phyloP scores from a whole-genome alignment of 1,284 basidiomycete species.

The Tremellales sp. region DNA sequence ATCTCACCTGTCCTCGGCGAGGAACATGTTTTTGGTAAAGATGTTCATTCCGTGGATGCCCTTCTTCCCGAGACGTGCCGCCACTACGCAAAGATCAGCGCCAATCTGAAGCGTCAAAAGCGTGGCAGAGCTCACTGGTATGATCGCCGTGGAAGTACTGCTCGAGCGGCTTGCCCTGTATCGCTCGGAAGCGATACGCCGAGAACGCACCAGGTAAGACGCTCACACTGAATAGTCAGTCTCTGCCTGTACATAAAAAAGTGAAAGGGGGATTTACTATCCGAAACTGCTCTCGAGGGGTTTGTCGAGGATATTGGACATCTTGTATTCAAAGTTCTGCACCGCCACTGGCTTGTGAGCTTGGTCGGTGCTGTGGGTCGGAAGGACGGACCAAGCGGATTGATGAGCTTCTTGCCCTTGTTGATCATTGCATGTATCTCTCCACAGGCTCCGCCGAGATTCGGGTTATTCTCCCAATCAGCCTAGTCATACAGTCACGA shows the following conservation, averaged over 20 bases:
- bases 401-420: constrained; percentile 84
- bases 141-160: constrained; percentile 99
- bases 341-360: constrained; percentile 58
- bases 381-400: constrained; percentile 61
- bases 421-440: constrained; percentile 95
- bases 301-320: constrained; percentile 86
- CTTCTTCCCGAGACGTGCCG: constrained; percentile 85
- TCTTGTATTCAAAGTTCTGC: constrained; percentile 98
- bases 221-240: constrained; percentile 56
- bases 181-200: constrained; percentile 86
- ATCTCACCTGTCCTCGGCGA: constrained; percentile 75
- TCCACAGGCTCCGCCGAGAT: constrained; percentile 78
- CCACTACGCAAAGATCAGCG: constrained; percentile 51
- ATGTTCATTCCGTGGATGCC: constrained; percentile 98
- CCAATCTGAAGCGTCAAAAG: neutral
- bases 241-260: neutral
- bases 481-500: constrained; percentile 43
- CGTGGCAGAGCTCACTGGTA: constrained; percentile 51
- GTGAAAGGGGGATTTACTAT: constrained; percentile 53
- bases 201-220: constrained; percentile 96
- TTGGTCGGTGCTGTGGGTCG: neutral
- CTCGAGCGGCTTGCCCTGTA: constrained; percentile 84
- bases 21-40: constrained; percentile 78
- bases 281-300: constrained; percentile 93
- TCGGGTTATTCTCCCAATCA: constrained; percentile 48